Percentiles rank a stretch among this genome's conserved stretches.
Evolutionary conservation across 75 land plant genomes (phyloP).

Genomic region (Ceratopteris richardii): DNA sequence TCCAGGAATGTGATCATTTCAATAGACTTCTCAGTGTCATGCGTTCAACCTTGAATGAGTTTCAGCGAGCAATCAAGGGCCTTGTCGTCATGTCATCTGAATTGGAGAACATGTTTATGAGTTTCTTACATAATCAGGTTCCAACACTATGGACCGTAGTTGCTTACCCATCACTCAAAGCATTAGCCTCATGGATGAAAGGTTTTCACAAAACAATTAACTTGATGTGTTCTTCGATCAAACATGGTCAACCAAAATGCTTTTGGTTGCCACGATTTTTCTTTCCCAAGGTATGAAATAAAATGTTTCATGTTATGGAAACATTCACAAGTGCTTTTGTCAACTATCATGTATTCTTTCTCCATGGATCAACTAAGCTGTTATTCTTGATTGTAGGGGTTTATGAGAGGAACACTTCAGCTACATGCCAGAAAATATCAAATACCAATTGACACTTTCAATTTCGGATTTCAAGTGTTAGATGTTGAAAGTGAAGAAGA

Average conservation of each 20-base stretch:
- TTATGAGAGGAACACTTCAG: conserved; percentile 32
- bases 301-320: too few species aligned
- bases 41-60: conserved; percentile 15
- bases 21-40: conserved; percentile 21
- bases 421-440: conserved; percentile 35
- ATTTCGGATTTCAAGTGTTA: conserved; percentile 21
- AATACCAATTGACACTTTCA: conserved; percentile 33
- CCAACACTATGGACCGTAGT: conserved; percentile 23
- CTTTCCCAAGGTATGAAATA: conserved; percentile 25
- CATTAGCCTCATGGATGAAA: conserved; percentile 26
- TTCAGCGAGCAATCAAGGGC: conserved; percentile 35
- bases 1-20: conserved; percentile 24
- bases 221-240: conserved; percentile 22
- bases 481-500: conserved; percentile 17
- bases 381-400: conserved; percentile 13
- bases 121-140: conserved; percentile 23
- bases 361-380: too few species aligned
- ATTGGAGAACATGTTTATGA: conserved; percentile 30
- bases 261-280: conserved; percentile 36
- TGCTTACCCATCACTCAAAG: conserved; percentile 31
- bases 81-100: conserved; percentile 30
- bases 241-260: conserved; percentile 11
- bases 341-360: too few species aligned
- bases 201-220: conserved; percentile 25
- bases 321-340: too few species aligned